Evolutionary conservation across 305 asterid species (phyloP), one percentile per base, ranked within the genome.

Genomic region (Euphrasia arctica): DNA sequence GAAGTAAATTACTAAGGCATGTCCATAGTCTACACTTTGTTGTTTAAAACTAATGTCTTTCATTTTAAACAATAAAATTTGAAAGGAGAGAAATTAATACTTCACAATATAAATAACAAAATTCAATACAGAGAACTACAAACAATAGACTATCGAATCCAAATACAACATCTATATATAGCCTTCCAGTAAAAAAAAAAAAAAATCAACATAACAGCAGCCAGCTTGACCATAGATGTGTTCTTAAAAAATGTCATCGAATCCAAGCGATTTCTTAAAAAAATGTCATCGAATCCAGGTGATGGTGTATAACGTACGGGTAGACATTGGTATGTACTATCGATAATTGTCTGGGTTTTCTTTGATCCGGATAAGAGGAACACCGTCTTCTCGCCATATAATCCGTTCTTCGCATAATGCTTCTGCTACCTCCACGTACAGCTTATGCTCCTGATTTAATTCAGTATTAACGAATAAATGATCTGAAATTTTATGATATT

Each of bases 361-460:
- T 79, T 75, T 78, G 76, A 82, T 77, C 51, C 32, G 85, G 67
- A 87, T 84, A 32, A 84, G 66, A 51, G 89, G 95, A 6, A 87
- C 95, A 4, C 89, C 95, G 65, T 87, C 95, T 65, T 79, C 71
- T 22, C 95, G 80, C 95, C 95, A 84, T n/a, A 61, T 41, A 22
- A 84, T 70, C 54, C 89, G 74, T 14, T 84, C 95, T 52, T 87
- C 87, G 29, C 95, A 87, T 67, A 87, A 47, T 5, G 91, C 91
- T 2, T 79, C 74, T 0, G 74, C 80, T 55, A 79, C 95, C 12
- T 84, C 85, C 27, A 71, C 77, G 10, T 80, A 88, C 15, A 83
- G 64, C 63, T 69, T 73, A 65, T 85, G 93, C 79, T 83, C 90
- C 94, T 88, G 72, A 42, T 59, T 14, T 8, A 31, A 66, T 10